phyloP scores from a whole-genome alignment of 1,284 basidiomycete genomes.

The Cutaneotrichosporon cavernicola region DNA sequence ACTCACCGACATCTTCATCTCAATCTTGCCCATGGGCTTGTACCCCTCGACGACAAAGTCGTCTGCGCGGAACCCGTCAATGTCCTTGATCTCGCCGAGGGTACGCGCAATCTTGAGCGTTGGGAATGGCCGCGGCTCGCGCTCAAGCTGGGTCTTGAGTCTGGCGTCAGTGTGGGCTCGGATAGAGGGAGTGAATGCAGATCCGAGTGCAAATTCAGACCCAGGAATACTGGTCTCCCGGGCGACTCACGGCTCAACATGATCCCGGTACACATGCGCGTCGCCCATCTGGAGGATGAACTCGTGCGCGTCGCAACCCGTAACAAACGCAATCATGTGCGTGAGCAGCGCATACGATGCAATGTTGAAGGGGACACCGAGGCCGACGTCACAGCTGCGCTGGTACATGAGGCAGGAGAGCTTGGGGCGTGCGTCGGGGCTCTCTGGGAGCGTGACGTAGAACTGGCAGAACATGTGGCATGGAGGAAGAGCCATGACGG shows the following conservation, averaged over 20 bases:
- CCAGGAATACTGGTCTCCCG: no score
- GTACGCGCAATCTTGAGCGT: conserved; percentile 70
- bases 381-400: conserved; percentile 92
- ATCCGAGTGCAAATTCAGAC: no score
- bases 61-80: conserved; percentile 77
- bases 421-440: conserved; percentile 59
- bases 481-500: conserved; percentile 91
- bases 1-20: conserved; percentile 91
- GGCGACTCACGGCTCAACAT: conserved; percentile 65
- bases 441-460: conserved; percentile 78
- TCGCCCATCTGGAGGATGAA: conserved; percentile 93
- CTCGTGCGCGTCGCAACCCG: conserved; percentile 79
- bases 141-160: conserved; percentile 73
- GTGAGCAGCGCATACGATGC: conserved; percentile 95
- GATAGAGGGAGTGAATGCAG: no score
- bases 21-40: conserved; percentile 76
- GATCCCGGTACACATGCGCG: conserved; percentile 93
- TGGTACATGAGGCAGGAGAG: conserved; percentile 98
- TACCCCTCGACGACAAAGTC: conserved; percentile 88
- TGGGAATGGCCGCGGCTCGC: conserved; percentile 80
- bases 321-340: conserved; percentile 93
- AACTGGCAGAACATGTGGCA: conserved; percentile 99
- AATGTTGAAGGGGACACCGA: conserved; percentile 98
- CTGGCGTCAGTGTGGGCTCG: conserved; percentile 7
- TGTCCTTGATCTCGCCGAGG: conserved; percentile 59